Percentiles rank a stretch among this genome's conserved stretches.
Conservation (phyloP, 2,329 filamentous ascomycete species). For the Sordariomycetes sp. region DNA sequence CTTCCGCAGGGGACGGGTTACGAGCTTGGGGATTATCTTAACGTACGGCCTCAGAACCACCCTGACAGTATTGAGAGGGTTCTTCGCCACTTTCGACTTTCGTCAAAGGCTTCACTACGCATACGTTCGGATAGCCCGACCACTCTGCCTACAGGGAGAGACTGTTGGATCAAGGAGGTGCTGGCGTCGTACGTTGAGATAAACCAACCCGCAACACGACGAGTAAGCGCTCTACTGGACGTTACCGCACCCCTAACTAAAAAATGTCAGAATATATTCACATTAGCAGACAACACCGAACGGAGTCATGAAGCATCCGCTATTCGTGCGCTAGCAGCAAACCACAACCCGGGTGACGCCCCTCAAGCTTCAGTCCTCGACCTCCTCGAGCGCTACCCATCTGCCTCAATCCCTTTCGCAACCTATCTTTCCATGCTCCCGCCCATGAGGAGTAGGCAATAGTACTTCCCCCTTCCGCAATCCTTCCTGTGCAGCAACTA, state of each 20-base stretch:
- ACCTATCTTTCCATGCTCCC: slow-evolving; percentile 55
- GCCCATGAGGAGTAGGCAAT: slow-evolving; percentile 40
- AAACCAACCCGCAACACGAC: slow-evolving; percentile 55
- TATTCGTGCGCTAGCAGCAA: too few species aligned
- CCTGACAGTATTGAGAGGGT: slow-evolving; percentile 46
- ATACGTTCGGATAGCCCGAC: slow-evolving; percentile 38
- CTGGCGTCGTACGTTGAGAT: slow-evolving; percentile 61
- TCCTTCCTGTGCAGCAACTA: neutral
- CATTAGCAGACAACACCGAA: slow-evolving; percentile 12
- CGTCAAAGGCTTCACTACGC: slow-evolving; percentile 48
- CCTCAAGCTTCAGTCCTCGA: slow-evolving; percentile 55
- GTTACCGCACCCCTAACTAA: slow-evolving; percentile 9
- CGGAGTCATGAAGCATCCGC: too few species aligned
- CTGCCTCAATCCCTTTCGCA: slow-evolving; percentile 43
- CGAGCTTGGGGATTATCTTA: slow-evolving; percentile 61
- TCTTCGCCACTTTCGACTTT: slow-evolving; percentile 50
- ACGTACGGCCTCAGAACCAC: slow-evolving; percentile 58
- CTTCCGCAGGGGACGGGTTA: slow-evolving; percentile 54
- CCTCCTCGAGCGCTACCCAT: slow-evolving; percentile 45
- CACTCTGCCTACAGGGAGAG: slow-evolving; percentile 38
- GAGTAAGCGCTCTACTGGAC: slow-evolving; percentile 20
- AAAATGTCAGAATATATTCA: slow-evolving; percentile 19
- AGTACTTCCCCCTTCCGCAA: slow-evolving; percentile 8
- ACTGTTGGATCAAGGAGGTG: slow-evolving; percentile 49
- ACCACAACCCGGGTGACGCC: too few species aligned